phyloP scores from a whole-genome alignment of 495 filamentous ascomycete genomes.

The Umbilicaria muhlenbergii region DNA sequence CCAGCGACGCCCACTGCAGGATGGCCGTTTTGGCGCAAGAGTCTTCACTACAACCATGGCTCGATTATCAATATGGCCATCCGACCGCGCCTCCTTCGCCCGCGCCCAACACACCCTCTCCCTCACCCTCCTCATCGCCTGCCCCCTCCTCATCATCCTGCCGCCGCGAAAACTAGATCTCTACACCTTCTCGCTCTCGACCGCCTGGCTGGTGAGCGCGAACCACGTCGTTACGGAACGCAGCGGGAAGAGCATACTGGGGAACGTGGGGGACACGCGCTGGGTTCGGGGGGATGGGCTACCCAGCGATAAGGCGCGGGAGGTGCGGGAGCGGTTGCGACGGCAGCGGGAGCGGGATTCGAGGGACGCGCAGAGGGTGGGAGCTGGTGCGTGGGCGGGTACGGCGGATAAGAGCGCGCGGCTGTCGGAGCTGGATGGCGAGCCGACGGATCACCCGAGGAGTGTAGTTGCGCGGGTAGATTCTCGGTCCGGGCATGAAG shows the following conservation, averaged over 20 bases:
- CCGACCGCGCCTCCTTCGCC: constrained; percentile 30
- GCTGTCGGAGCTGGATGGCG: no score
- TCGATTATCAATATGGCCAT: neutral
- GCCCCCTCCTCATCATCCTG: constrained; percentile 54
- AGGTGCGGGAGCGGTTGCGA: no score
- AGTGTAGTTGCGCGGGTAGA: no score
- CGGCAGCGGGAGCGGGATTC: no score
- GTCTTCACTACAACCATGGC: no score
- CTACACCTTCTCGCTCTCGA: constrained; percentile 41
- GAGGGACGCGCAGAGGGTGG: no score
- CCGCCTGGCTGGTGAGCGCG: constrained; percentile 43
- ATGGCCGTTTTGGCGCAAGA: no score
- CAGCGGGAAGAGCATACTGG: constrained; percentile 9
- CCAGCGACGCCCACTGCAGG: no score
- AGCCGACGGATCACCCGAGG: no score
- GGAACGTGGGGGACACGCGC: neutral
- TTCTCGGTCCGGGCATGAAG: no score
- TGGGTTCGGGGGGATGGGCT: neutral
- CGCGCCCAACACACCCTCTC: constrained; percentile 44
- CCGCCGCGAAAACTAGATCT: constrained; percentile 66
- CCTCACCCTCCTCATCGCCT: constrained; percentile 44
- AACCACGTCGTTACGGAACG: constrained; percentile 41
- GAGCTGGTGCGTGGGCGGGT: no score
- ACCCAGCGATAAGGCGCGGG: neutral
- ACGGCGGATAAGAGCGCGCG: no score